Evolutionary conservation across 495 filamentous ascomycete genomes (phyloP), one percentile per base, ranked within the genome.

Genomic region (Paragyromitra xinjiangensis): DNA sequence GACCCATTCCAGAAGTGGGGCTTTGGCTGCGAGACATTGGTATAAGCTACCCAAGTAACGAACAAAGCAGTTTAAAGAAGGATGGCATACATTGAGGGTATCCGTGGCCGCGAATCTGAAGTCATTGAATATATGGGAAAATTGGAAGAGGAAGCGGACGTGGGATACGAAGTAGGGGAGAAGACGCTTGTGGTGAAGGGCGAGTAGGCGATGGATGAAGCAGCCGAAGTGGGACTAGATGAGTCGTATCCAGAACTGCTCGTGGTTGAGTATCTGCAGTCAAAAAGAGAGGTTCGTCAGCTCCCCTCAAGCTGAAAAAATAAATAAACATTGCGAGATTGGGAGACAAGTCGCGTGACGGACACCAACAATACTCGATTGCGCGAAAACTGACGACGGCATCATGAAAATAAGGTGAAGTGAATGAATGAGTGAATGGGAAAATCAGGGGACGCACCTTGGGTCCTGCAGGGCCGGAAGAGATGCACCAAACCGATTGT

Each of bases 401-500:
- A 79, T 79, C 74, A 79, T 26, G 63, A 53, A 71, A 40, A 75
- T 62, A 24, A 45, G 51, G 53, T 39, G 26, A 61, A 70, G 16
- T 12, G 55, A 51, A 42, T 44, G 44, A 80, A 56, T 55, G n/a
- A 62, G 19, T 40, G 56, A 62, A 44, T 48, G 53, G 44, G 66
- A 74, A 44, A 69, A 80, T 76, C 50, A 66, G 64, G 42, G 70
- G 63, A 77, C 79, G 59, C 64, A 81, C 79, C 79, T 68, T 78
- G 79, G 78, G 70, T 81, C 79, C 79, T 81, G 79, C 78, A 81
- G 79, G 29, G 79, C 79, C 73, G 79, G 79, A 77, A 81, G 79
- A 78, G 80, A 78, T 70, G 80, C 69, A 66, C 80, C 59, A 81
- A 81, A 81, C 74, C 80, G 80, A 77, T 71, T 81, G 64, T 71